A percentile compares a stretch with the other conserved stretches of the same genome.
These are phyloP conservation scores for Mycena vulgaris DNA, from an alignment of 768 basidiomycete species.

Conservation along the genomic window DNA sequence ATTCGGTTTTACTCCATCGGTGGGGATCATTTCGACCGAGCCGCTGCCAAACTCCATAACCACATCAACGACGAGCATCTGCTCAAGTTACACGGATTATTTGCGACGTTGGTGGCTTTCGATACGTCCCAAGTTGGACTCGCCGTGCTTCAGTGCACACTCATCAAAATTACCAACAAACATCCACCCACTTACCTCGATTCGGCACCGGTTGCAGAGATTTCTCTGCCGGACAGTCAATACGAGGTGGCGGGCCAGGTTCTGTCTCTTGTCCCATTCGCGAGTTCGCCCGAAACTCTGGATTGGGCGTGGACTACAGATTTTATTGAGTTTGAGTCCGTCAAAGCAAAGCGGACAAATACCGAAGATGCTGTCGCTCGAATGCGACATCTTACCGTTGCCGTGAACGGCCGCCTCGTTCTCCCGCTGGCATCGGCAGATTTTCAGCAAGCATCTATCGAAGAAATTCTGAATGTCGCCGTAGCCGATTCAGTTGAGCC, in stretches of 20 bases:
- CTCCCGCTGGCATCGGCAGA: neutral
- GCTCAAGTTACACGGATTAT: conserved; percentile 10
- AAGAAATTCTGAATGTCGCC: neutral
- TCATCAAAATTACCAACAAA: neutral
- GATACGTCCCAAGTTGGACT: conserved; percentile 9
- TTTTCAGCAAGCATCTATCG: neutral
- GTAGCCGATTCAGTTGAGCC: neutral
- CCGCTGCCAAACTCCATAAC: neutral
- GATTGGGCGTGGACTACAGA: conserved; percentile 13
- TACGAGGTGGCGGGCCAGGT: conserved; percentile 17
- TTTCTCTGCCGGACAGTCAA: neutral
- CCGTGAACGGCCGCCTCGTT: conserved; percentile 2
- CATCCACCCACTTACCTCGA: neutral
- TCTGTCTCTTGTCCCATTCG: conserved; percentile 5
- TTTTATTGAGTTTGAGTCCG: conserved; percentile 6
- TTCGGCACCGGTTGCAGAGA: conserved; percentile 14
- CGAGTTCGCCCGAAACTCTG: neutral
- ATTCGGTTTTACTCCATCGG: conserved; percentile 18
- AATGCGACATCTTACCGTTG: neutral
- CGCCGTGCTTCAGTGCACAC: conserved; percentile 17
- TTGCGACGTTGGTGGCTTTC: conserved; percentile 10
- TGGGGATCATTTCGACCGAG: neutral
- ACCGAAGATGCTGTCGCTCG: neutral
- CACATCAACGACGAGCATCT: conserved; percentile 1
- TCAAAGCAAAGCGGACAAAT: neutral